phyloP scores from a whole-genome alignment of 192 early-diverging fungal genomes.

The Coemansia sp. region DNA sequence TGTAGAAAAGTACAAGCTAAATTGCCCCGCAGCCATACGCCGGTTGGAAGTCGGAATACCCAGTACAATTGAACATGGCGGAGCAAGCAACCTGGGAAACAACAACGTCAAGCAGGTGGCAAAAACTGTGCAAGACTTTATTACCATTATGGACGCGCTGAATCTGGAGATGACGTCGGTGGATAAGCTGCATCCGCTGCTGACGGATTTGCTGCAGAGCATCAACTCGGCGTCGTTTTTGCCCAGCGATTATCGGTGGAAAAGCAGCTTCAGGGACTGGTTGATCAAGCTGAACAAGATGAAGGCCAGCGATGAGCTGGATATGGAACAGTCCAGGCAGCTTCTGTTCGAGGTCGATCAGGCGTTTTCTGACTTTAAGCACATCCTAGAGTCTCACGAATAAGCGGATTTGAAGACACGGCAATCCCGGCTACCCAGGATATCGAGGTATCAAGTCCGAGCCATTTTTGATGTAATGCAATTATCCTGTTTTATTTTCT shows the following conservation, averaged over 20 bases:
- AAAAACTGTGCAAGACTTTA: constrained; percentile 79
- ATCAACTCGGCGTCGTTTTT: constrained; percentile 79
- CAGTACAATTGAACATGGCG: constrained; percentile 90
- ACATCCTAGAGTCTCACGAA: constrained; percentile 39
- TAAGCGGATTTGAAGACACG: neutral
- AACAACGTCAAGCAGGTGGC: constrained; percentile 80
- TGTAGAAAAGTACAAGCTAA: constrained; percentile 55
- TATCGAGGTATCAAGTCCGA: too few species aligned
- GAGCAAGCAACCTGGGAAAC: constrained; percentile 45
- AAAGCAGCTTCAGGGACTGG: constrained; percentile 83
- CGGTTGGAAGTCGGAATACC: constrained; percentile 95
- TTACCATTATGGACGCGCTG: constrained; percentile 88
- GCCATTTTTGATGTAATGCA: too few species aligned
- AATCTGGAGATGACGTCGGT: constrained; percentile 81
- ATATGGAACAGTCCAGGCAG: constrained; percentile 84
- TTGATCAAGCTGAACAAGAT: constrained; percentile 86
- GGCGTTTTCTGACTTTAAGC: constrained; percentile 67
- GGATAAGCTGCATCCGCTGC: constrained; percentile 86
- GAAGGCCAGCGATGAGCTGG: constrained; percentile 89
- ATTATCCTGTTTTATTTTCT: too few species aligned
- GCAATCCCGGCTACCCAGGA: too few species aligned
- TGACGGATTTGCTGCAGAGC: constrained; percentile 83
- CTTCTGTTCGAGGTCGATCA: constrained; percentile 89
- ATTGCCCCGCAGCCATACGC: constrained; percentile 82
- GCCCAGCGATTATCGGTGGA: constrained; percentile 78